Percentiles rank a stretch among this genome's conserved stretches.
phyloP scores from a whole-genome alignment of 2,329 filamentous ascomycete genomes.

The Stachybotrys chlorohalonatus region DNA sequence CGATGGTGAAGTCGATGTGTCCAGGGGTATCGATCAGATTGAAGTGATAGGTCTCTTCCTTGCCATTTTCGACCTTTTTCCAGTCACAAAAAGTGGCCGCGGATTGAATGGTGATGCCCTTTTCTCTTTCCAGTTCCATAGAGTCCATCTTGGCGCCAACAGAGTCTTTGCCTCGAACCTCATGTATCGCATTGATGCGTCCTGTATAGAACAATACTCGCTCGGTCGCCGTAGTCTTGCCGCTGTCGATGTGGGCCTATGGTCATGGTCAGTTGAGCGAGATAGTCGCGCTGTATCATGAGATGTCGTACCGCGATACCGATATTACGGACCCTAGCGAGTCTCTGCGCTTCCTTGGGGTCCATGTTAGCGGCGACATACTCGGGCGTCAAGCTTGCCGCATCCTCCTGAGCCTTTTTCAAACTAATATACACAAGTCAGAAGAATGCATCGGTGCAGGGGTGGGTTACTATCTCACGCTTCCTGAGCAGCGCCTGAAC shows the following conservation, averaged over 20 bases:
- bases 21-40: constrained; percentile 98
- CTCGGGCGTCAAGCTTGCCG: constrained; percentile 43
- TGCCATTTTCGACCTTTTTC: constrained; percentile 74
- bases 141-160: constrained; percentile 99
- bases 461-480: constrained; percentile 20
- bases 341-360: constrained; percentile 65
- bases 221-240: constrained; percentile 94
- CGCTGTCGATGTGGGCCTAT: constrained; percentile 94
- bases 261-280: constrained; percentile 7
- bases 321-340: constrained; percentile 86
- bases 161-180: constrained; percentile 88
- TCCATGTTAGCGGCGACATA: constrained; percentile 70
- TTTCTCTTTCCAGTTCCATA: constrained; percentile 97
- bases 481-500: constrained; percentile 28
- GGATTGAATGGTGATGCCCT: constrained; percentile 98
- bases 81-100: constrained; percentile 97
- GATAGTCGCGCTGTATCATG: neutral
- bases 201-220: constrained; percentile 97
- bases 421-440: constrained; percentile 19
- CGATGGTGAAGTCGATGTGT: constrained; percentile 98
- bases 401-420: constrained; percentile 45
- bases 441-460: constrained; percentile 2
- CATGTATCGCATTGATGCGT: constrained; percentile 92
- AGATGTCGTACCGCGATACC: constrained; percentile 70
- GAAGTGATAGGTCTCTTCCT: constrained; percentile 89